phyloP scores from a whole-genome alignment of 306 rosid species.

The Casuarina cunninghamiana region DNA sequence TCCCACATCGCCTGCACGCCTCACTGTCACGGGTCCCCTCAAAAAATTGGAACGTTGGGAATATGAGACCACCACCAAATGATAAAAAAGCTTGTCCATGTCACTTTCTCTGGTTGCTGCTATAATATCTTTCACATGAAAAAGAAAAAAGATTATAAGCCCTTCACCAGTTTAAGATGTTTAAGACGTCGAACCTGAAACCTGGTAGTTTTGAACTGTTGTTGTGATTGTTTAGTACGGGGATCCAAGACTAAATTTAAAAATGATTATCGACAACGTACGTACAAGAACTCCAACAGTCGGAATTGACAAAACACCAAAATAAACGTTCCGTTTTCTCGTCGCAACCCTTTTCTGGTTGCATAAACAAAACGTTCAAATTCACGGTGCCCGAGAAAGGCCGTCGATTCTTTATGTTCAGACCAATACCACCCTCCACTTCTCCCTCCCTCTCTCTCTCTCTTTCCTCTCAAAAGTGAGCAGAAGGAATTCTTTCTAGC shows the following conservation, averaged over 20 bases:
- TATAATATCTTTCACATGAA: no score
- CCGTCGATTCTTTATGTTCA: slow-evolving; percentile 36
- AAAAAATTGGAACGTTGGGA: slow-evolving; percentile 46
- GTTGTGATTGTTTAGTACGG: not conserved
- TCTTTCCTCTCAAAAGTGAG: slow-evolving; percentile 25
- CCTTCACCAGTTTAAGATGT: slow-evolving; percentile 26
- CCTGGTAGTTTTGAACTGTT: not conserved
- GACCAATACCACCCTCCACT: slow-evolving; percentile 5
- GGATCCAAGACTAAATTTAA: not conserved
- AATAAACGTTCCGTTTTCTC: slow-evolving; percentile 63
- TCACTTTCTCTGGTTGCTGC: not conserved
- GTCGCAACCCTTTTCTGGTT: slow-evolving; percentile 18
- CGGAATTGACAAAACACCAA: slow-evolving; percentile 53
- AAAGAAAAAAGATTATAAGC: not conserved
- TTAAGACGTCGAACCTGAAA: no score
- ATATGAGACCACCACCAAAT: slow-evolving; percentile 16
- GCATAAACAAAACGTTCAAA: slow-evolving; percentile 55
- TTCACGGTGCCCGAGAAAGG: slow-evolving; percentile 59
- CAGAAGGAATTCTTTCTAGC: slow-evolving; percentile 34
- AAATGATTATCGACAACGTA: no score
- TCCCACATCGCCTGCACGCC: not conserved
- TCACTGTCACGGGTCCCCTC: slow-evolving; percentile 36
- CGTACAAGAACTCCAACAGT: not conserved
- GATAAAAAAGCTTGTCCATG: slow-evolving; percentile 1
- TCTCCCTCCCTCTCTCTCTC: not conserved